phyloP scores from a whole-genome alignment of 228 moss, liverwort and hornwort species.

The Sphagnum fallax region DNA sequence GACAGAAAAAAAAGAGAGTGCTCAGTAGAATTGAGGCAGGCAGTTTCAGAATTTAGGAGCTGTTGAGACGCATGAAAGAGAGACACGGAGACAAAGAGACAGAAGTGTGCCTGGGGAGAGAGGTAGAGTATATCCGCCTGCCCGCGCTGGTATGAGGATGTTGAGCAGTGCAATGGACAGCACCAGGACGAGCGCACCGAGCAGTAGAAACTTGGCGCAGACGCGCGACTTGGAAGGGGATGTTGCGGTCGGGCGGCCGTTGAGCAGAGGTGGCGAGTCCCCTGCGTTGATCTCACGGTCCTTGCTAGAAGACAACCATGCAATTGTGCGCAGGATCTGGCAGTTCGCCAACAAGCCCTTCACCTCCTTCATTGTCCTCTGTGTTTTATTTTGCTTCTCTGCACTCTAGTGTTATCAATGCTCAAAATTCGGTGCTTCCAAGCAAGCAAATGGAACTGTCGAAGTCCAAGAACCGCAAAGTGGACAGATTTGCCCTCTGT shows the following conservation, averaged over 20 bases:
- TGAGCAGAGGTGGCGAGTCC: conserved; percentile 8
- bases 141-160: background rate
- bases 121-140: background rate
- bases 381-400: conserved; percentile 4
- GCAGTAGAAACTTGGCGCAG: conserved; percentile 28
- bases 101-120: background rate
- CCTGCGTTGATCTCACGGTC: conserved; percentile 22
- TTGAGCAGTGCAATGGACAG: background rate
- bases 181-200: conserved; percentile 11
- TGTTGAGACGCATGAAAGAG: too few relatives aligned
- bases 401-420: conserved; percentile 55
- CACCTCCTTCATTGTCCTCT: background rate
- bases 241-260: conserved; percentile 8
- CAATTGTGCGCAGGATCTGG: conserved; percentile 26
- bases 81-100: background rate
- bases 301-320: conserved; percentile 20
- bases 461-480: conserved; percentile 52
- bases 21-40: conserved; percentile 37
- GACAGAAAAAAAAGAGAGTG: conserved; percentile 65
- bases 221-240: conserved; percentile 23
- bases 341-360: conserved; percentile 1
- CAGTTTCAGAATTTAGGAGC: background rate
- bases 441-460: conserved; percentile 40
- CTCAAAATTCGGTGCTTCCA: conserved; percentile 23
- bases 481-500: conserved; percentile 27